Percentiles rank a stretch among this genome's conserved stretches.
These are phyloP conservation scores for Pyrus bretschneideri DNA, from an alignment of 306 rosid genomes.

Conservation along the genomic window DNA sequence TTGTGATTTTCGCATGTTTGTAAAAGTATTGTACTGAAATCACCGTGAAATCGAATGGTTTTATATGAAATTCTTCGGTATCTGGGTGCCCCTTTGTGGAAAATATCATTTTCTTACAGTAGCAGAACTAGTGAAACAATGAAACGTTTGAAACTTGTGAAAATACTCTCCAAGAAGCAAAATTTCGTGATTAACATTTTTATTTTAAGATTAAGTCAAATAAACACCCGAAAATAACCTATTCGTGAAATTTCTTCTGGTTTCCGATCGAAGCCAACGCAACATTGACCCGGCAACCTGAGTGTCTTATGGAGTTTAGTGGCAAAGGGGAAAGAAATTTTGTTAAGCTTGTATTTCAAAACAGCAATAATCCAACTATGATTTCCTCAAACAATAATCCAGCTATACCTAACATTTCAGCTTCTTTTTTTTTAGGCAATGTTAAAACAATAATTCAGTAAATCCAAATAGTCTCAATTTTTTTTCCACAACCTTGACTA, in stretches of 20 bases:
- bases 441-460: neutral
- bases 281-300: neutral
- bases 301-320: neutral
- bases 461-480: neutral
- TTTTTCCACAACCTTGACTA: neutral
- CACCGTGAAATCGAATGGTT: neutral
- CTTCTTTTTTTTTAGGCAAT: neutral
- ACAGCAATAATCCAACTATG: neutral
- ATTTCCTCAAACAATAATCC: neutral
- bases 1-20: neutral
- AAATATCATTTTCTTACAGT: neutral
- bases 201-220: neutral
- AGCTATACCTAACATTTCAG: neutral
- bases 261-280: neutral
- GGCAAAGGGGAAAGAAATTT: neutral
- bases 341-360: neutral
- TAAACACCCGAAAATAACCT: neutral
- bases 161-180: neutral
- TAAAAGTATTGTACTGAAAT: neutral
- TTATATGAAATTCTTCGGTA: neutral
- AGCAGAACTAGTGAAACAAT: neutral
- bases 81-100: neutral
- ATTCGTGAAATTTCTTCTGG: neutral
- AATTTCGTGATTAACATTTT: neutral
- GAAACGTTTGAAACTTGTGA: neutral